phyloP scores from a whole-genome alignment of 768 basidiomycete species.

The Dacryopinax spathularia region DNA sequence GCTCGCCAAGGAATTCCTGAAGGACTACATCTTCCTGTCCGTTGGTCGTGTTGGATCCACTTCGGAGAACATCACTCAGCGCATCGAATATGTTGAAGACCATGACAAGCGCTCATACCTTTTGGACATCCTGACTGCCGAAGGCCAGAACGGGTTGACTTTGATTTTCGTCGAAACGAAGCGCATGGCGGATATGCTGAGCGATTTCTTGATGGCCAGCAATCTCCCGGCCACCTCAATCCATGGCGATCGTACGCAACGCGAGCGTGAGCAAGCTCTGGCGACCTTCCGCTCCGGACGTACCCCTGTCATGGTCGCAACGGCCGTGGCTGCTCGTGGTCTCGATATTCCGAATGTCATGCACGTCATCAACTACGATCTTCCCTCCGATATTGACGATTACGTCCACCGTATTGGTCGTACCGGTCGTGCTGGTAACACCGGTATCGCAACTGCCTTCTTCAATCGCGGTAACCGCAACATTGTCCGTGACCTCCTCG shows the following conservation, averaged over 20 bases:
- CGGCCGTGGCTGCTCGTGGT: slow-evolving; percentile 96
- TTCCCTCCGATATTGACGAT: slow-evolving; percentile 96
- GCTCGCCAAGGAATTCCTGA: slow-evolving; percentile 88
- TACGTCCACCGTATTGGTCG: slow-evolving; percentile 98
- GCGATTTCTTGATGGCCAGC: slow-evolving; percentile 81
- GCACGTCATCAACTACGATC: slow-evolving; percentile 95
- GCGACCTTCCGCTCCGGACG: slow-evolving; percentile 90
- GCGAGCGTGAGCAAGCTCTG: slow-evolving; percentile 90
- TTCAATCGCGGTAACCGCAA: slow-evolving; percentile 87
- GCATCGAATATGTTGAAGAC: slow-evolving; percentile 97
- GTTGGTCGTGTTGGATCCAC: slow-evolving; percentile 98
- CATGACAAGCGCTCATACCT: slow-evolving; percentile 91
- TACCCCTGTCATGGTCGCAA: slow-evolving; percentile 93
- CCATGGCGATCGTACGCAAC: slow-evolving; percentile 93
- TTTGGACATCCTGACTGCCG: slow-evolving; percentile 79
- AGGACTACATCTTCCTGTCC: slow-evolving; percentile 97
- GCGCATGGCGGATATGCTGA: slow-evolving; percentile 96
- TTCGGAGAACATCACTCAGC: slow-evolving; percentile 98
- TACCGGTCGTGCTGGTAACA: slow-evolving; percentile 97
- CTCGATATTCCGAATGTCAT: slow-evolving; percentile 99
- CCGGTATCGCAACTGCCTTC: slow-evolving; percentile 89
- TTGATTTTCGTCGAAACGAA: slow-evolving; percentile 99
- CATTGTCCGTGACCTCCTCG: slow-evolving; percentile 81
- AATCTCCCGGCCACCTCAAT: slow-evolving; percentile 86
- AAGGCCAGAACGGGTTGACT: slow-evolving; percentile 58